A percentile compares a stretch with the other conserved stretches of the same genome.
These are phyloP conservation scores for Trametes cingulata DNA, from an alignment of 768 basidiomycete genomes.

Conservation along the genomic window DNA sequence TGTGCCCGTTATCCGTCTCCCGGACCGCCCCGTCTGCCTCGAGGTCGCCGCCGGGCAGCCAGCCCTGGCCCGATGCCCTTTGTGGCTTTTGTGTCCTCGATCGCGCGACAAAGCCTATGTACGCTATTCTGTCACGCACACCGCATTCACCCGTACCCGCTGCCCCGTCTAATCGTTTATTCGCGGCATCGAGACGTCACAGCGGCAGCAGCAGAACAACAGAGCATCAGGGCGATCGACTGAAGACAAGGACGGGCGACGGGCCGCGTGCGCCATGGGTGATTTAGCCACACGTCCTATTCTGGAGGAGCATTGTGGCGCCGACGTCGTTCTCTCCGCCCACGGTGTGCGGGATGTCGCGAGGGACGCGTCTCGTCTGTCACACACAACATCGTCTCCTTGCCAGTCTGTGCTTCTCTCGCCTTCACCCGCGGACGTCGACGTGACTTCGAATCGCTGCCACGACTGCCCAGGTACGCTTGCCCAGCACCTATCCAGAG, in stretches of 20 bases:
- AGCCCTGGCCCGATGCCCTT: not conserved
- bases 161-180: not conserved
- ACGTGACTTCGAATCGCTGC: not conserved
- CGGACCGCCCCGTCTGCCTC: conserved; percentile 1
- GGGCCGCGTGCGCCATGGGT: not conserved
- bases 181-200: not conserved
- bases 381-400: not conserved
- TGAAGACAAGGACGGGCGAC: not conserved
- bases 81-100: conserved; percentile 3
- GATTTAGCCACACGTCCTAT: conserved; percentile 2
- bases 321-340: not conserved
- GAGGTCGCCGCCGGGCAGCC: not conserved
- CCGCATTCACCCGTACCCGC: not conserved
- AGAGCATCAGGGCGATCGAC: not conserved
- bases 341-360: not conserved
- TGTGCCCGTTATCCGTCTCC: conserved; percentile 5
- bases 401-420: not conserved
- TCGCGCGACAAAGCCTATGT: conserved; percentile 13
- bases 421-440: conserved; percentile 3
- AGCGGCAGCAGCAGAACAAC: not conserved
- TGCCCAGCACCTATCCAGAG: no score
- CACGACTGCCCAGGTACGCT: no score
- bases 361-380: not conserved
- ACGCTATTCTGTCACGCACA: conserved; percentile 11
- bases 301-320: conserved; percentile 20